Evolutionary conservation across 106 monocot genomes (phyloP).

Genomic region (Dendrobium catenatum): DNA sequence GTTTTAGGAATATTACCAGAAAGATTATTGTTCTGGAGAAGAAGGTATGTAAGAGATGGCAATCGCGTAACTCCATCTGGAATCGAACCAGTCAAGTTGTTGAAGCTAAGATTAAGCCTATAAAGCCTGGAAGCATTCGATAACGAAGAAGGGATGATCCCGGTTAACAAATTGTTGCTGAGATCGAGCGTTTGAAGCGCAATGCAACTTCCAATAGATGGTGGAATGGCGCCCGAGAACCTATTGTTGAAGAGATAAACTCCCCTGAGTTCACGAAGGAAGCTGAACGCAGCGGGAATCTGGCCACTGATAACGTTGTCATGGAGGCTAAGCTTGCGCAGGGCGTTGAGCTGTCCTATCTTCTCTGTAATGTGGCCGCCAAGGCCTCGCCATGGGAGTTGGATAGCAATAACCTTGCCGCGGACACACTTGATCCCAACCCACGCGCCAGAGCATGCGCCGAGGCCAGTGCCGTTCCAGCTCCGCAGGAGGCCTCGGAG

Average conservation of each 20-base stretch:
- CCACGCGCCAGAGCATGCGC: constrained; percentile 79
- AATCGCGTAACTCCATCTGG: constrained; percentile 25
- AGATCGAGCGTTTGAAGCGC: constrained; percentile 54
- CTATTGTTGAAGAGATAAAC: constrained; percentile 81
- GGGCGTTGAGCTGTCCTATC: constrained; percentile 54
- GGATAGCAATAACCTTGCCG: constrained; percentile 73
- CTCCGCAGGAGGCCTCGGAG: constrained; percentile 39
- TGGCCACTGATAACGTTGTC: constrained; percentile 60
- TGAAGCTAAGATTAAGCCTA: constrained; percentile 65
- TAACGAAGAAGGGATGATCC: constrained; percentile 38
- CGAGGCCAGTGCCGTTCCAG: constrained; percentile 77
- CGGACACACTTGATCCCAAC: constrained; percentile 76
- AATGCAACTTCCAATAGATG: constrained; percentile 41
- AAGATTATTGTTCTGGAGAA: constrained; percentile 32
- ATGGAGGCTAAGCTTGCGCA: constrained; percentile 77
- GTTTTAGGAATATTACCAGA: constrained; percentile 43
- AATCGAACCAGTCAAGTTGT: constrained; percentile 65
- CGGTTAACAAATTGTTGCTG: constrained; percentile 55
- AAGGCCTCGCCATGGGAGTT: constrained; percentile 64
- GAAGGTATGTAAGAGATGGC: constrained; percentile 19
- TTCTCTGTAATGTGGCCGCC: constrained; percentile 51
- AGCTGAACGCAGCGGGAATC: constrained; percentile 50
- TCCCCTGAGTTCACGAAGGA: constrained; percentile 61
- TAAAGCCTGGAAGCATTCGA: constrained; percentile 45
- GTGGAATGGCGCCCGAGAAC: constrained; percentile 55